phyloP scores from a whole-genome alignment of 306 rosid genomes.

The Leucaena leucocephala region DNA sequence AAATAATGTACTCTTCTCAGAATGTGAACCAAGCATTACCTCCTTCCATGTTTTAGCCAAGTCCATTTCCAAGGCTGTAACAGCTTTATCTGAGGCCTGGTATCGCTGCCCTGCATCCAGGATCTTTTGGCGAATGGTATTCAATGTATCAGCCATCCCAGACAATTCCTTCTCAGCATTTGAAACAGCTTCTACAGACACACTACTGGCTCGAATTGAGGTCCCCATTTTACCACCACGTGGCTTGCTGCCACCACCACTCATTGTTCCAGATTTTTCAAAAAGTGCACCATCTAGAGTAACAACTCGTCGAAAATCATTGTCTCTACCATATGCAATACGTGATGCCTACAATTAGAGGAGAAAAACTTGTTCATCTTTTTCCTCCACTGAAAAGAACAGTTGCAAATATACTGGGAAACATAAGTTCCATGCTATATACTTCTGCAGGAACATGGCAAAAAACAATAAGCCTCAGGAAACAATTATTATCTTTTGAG shows the following conservation, averaged over 20 bases:
- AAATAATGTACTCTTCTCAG: constrained; percentile 12
- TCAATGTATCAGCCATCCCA: constrained; percentile 53
- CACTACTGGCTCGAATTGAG: constrained; percentile 78
- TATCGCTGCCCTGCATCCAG: constrained; percentile 58
- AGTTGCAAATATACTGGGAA: constrained; percentile 12
- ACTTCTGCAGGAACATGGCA: constrained; percentile 12
- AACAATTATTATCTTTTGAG: background rate
- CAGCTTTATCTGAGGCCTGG: constrained; percentile 71
- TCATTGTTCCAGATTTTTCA: constrained; percentile 92
- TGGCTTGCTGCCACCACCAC: constrained; percentile 92
- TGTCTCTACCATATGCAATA: constrained; percentile 71
- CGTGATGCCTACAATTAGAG: constrained; percentile 70
- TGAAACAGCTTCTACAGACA: constrained; percentile 75
- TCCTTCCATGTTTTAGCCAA: constrained; percentile 85
- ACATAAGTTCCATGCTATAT: background rate
- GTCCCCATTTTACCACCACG: constrained; percentile 98
- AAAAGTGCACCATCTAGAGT: constrained; percentile 93
- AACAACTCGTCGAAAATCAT: constrained; percentile 81
- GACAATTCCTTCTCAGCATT: constrained; percentile 76
- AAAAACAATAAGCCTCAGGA: background rate
- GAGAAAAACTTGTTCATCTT: constrained; percentile 20
- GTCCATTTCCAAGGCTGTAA: constrained; percentile 76
- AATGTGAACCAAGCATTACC: constrained; percentile 50
- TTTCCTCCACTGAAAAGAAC: background rate
- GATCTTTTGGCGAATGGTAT: constrained; percentile 63